Evolutionary conservation across 768 basidiomycete genomes (phyloP), one percentile per base, ranked within the genome.

Genomic region (Mycena venus): DNA sequence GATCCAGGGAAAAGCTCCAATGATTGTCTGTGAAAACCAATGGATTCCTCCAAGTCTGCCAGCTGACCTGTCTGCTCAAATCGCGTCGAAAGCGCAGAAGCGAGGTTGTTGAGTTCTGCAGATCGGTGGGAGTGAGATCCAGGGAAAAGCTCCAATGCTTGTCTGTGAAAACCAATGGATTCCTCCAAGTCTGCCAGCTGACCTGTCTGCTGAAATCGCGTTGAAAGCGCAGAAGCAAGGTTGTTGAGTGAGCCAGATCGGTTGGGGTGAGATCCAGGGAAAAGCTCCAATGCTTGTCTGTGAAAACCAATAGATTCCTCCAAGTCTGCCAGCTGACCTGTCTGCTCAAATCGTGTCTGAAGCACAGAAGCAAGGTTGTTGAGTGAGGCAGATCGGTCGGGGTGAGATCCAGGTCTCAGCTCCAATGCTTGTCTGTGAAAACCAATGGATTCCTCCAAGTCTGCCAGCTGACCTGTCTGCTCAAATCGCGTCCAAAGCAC

Each of bases 191-290:
- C 61, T 40, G 62, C 36, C 5, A 72, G 40, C 42, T 72, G 63
- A 23, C 61, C 64, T n/a, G 36, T 72, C 64, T 65, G 63, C 62
- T 58, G 29, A 56, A 65, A 72, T 72, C 63, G 70, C 25, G 49
- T 72, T 17, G 21, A 66, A 72, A 72, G 70, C 17, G 63, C 49
- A 72, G 32, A 6, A n/a, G 44, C 70, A 29, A 72, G 70, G 64
- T 72, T 72, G 51, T 53, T 56, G 47, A 72, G 70, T 58, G 70
- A 65, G 19, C 5, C 53, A 38, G 62, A 72, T 66, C 70, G 70
- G 51, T 38, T 44, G 49, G 47, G 70, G 55, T 66, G 36, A 38
- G 36, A 14, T 38, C 8, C 36, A 38, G 36, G 36, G 7, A 7
- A 8, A 7, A 38, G 61, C 23, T 34, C 31, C 32, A 72, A 53